Evolutionary conservation across 2,329 filamentous ascomycete genomes (phyloP), one percentile per base, ranked within the genome.

Genomic region (Colletotrichum noveboracense): DNA sequence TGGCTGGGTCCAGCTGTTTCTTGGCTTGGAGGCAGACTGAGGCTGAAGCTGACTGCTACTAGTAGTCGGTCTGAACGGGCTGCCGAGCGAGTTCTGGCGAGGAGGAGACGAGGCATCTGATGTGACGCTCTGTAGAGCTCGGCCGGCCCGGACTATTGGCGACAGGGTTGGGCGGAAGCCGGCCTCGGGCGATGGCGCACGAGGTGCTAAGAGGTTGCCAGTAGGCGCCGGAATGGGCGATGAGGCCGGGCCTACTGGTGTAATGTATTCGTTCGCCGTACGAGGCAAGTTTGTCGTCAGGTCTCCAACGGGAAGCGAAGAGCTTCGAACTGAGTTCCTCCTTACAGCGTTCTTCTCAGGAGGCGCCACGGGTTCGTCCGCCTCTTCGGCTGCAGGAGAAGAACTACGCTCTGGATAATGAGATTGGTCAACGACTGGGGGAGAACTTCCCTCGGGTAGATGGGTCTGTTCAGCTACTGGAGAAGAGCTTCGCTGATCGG

Each of bases 51-150:
- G 76, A 18, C 61, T 77, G 43, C 69, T 71, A 8, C 74, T 74
- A 4, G 65, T 76, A 2, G 75, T 75, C 30, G 77, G 71, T 67
- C 88, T 86, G 77, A 92, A 92, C 0, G 91, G 91, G 71, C 91
- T 92, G 16, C 90, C 86, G 4, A 92, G 82, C 13, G 88, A 87
- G 38, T 86, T 85, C 58, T 89, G 88, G n/a, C 85, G 85, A 8
- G 82, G 85, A 66, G 91, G 90, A 0, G 91, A 91, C 1, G 90
- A 89, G 9, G 89, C 89, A 77, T 92, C 90, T 0, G 90, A 91
- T 13, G 91, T 90, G 48, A 92, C 88, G 74, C 87, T 90, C 79
- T 92, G 90, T 16, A 92, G 82, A 34, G 87, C 89, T 64, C 89
- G 85, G 5, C 90, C 90, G 30, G 87, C 90, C 61, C 90, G 86